A percentile compares a stretch with the other conserved stretches of the same genome.
Evolutionary conservation across 2,329 filamentous ascomycete genomes (phyloP).

Genomic region (Colletotrichum sp.): DNA sequence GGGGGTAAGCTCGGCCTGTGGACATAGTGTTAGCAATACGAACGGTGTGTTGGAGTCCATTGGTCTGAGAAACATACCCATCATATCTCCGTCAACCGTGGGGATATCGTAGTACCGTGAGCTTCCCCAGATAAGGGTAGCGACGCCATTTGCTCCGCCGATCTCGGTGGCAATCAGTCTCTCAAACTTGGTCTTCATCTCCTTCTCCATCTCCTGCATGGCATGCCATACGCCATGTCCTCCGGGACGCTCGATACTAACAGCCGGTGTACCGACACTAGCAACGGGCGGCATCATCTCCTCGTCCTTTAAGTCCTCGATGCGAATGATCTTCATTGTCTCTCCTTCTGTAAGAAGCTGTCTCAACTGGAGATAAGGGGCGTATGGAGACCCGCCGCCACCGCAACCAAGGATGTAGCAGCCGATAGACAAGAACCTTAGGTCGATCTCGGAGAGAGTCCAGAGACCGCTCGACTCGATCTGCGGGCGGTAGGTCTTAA

Average conservation of each 20-base stretch:
- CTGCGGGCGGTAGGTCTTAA: slow-evolving; percentile 9
- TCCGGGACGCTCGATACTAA: slow-evolving; percentile 23
- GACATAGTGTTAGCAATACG: background rate
- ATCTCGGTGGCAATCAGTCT: slow-evolving; percentile 39
- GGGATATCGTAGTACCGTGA: slow-evolving; percentile 38
- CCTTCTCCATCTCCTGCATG: slow-evolving; percentile 14
- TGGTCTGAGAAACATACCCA: slow-evolving; percentile 28
- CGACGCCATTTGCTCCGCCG: slow-evolving; percentile 57
- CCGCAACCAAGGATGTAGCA: slow-evolving; percentile 29
- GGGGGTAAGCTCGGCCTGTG: slow-evolving; percentile 28
- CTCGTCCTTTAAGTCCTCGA: slow-evolving; percentile 24
- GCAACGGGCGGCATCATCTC: slow-evolving; percentile 25
- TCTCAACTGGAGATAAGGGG: slow-evolving; percentile 23
- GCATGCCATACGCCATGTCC: slow-evolving; percentile 22
- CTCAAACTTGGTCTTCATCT: slow-evolving; percentile 5
- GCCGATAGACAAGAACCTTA: slow-evolving; percentile 26
- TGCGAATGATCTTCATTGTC: slow-evolving; percentile 22
- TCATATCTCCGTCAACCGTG: slow-evolving; percentile 41
- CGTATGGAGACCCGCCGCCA: slow-evolving; percentile 26
- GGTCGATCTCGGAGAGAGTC: slow-evolving; percentile 25
- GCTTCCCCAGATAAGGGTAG: slow-evolving; percentile 40
- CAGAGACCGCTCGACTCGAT: slow-evolving; percentile 18
- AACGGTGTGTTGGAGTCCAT: slow-evolving; percentile 27
- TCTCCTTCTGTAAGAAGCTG: slow-evolving; percentile 23
- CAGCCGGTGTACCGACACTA: slow-evolving; percentile 25